Percentiles rank a stretch among this genome's conserved stretches.
Evolutionary conservation across 495 filamentous ascomycete genomes (phyloP).

Genomic region (Cercophora sp.): DNA sequence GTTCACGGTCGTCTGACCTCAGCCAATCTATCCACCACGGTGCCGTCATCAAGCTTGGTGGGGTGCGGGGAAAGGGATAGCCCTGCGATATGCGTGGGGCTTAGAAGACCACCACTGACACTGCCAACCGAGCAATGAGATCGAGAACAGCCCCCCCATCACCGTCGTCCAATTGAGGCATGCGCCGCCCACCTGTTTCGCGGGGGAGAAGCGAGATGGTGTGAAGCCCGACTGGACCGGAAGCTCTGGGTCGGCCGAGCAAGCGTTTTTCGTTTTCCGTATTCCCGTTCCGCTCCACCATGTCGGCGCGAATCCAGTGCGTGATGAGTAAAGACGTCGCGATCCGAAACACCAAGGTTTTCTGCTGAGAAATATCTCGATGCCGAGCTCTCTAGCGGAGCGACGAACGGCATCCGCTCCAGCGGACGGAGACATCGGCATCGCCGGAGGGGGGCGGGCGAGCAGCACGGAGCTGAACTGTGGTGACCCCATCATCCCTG

Average conservation of each 20-base stretch:
- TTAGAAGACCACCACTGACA: background rate
- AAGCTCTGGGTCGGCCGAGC: no score
- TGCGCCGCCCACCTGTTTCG: background rate
- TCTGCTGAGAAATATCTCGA: no score
- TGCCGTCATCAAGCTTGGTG: slow-evolving; percentile 1
- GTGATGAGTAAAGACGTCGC: slow-evolving; percentile 12
- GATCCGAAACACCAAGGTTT: no score
- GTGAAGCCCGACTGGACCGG: no score
- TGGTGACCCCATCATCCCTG: background rate
- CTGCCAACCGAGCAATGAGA: background rate
- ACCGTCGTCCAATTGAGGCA: slow-evolving; percentile 2
- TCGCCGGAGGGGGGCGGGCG: slow-evolving; percentile 2
- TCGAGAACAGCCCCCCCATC: background rate
- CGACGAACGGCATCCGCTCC: background rate
- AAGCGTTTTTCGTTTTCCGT: no score
- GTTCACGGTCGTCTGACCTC: slow-evolving; percentile 7
- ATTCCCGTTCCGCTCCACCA: slow-evolving; percentile 25
- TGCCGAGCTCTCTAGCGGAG: background rate
- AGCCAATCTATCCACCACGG: slow-evolving; percentile 11
- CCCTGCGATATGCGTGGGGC: slow-evolving; percentile 16
- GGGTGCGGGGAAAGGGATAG: slow-evolving; percentile 23
- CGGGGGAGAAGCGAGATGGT: slow-evolving; percentile 4
- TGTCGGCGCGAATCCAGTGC: slow-evolving; percentile 2
- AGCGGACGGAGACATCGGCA: slow-evolving; percentile 7
- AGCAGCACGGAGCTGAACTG: background rate